Base-by-base conservation (phyloP, 2,329 filamentous ascomycete species). In the Ophiostoma fasciatum region DNA sequence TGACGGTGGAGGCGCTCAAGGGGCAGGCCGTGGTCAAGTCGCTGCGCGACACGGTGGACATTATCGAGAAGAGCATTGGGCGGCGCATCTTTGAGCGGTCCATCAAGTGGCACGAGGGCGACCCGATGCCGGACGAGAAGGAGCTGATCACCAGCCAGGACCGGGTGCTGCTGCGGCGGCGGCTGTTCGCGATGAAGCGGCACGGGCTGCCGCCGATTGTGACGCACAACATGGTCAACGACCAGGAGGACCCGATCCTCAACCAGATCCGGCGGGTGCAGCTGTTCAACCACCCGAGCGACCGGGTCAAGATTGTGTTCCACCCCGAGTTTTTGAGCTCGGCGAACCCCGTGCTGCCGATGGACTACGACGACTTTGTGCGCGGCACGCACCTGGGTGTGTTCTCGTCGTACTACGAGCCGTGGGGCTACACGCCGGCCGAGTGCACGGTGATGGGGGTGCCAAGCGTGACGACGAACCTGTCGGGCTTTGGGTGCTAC, bases 371-470 rank as follows among this genome's bases (percentile, higher is more conserved):
- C 51, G 90, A 98, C 57, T 98, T 98, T 53, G 90, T 98, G 30
- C 83, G 90, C 37, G 90, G 90, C 45, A 96, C 88, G 28, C 88
- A 98, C 59, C 63, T 98, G 52, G 90, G 90, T 50, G 76, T 98
- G 39, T 98, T 98, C 61, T 71, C 88, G 18, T 96, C 90, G 3
- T 96, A 96, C 71, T 98, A 98, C 57, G 90, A 98, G 62, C 90
- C 90, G 8, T 98, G 90, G 90, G 90, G 90, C 31, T 98, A 98
- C 60, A 98, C 90, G 3, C 90, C 88, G 0, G 88, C 90, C 35
- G 90, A 96, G 59, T 98, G 90, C 59, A 96, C 90, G 0, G 90
- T 96, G 44, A 96, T 96, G 90, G 90, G 90, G 49, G 87, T 98
- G 28, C 90, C 90, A 29, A 94, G 84, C 58, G 94, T 98, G 60